Conservation (phyloP, 2,329 filamentous ascomycete genomes). For the Aureobasidium pullulans region DNA sequence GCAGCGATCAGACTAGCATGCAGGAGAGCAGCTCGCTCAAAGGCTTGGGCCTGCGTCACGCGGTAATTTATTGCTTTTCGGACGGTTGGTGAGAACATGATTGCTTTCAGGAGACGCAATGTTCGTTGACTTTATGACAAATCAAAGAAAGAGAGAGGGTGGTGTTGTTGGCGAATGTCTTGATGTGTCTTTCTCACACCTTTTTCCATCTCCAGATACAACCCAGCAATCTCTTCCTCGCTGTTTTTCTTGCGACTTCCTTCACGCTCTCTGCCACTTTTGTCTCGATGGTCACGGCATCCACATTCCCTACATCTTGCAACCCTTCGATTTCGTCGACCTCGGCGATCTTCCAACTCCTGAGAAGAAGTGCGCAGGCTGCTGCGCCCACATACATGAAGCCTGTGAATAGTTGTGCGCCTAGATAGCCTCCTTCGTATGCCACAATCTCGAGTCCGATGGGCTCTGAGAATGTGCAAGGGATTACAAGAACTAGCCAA, state of each 20-base stretch:
- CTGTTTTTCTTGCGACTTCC: slow-evolving; percentile 19
- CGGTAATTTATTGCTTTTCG: neutral
- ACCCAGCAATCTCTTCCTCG: slow-evolving; percentile 21
- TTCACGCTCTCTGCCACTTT: slow-evolving; percentile 20
- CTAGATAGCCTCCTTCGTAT: slow-evolving; percentile 45
- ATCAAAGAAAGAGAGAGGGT: neutral
- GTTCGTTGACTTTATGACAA: neutral
- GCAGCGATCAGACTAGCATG: too few species aligned
- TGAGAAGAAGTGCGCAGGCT: slow-evolving; percentile 45
- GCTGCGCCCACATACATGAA: slow-evolving; percentile 56
- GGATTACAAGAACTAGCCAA: slow-evolving; percentile 65
- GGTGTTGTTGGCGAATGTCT: neutral
- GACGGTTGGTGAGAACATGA: neutral
- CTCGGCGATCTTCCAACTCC: slow-evolving; percentile 55
- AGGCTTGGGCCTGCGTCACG: neutral
- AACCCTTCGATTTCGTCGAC: slow-evolving; percentile 33
- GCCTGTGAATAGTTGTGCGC: slow-evolving; percentile 53
- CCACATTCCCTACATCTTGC: slow-evolving; percentile 18
- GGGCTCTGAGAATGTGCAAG: slow-evolving; percentile 56
- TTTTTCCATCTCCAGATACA: slow-evolving; percentile 27
- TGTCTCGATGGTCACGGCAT: slow-evolving; percentile 18
- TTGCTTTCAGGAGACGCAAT: neutral
- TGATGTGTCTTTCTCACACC: slow-evolving; percentile 18
- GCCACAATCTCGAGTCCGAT: slow-evolving; percentile 49
- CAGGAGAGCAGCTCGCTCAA: neutral